Evolutionary conservation across 1,284 basidiomycete species (phyloP), one percentile per base, ranked within the genome.

Genomic region (Mrakiaceae sp.): DNA sequence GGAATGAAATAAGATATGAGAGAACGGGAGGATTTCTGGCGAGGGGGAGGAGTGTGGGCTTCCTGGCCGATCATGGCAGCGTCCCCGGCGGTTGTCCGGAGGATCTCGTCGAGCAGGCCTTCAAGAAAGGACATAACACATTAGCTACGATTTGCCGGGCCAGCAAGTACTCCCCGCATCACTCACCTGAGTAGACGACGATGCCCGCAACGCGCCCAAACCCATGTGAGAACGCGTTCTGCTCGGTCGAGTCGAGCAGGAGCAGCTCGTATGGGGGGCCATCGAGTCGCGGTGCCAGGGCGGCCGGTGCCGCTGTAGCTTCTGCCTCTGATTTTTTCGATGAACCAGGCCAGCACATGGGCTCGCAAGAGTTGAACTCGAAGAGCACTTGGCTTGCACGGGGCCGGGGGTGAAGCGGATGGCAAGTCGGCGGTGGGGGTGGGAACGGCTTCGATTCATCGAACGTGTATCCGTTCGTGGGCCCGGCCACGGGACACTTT

Each of bases 211-310:
- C 89, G 42, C 90, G 89, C 11, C 91, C 91, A 70, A 94, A 94
- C 1, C 91, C 90, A 72, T 91, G 93, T 1, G 87, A 90, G 72
- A 95, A 92, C 1, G 91, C 91, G 71, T 93, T 95, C 81, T 81
- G 43, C 60, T 87, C 84, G 0, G 88, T 84, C 65, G 85, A 83
- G 66, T 93, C 87, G 62, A 92, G 83, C n/a, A 94, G 74, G 60
- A 95, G 78, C 8, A 95, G 76, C 43, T 87, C 88, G 73, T 91
- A 95, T 0, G 91, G 90, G 52, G 90, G 88, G 0, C 90, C 90
- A 6, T 75, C 72, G 4, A 77, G 75, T 53, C 8, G 52, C 52
- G 14, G 52, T 9, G 39, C 58, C 48, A 40, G 58, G n/a, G 8
- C n/a, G 44, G 44, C 14, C 27, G 58, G 48, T 46, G 42, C 8